A percentile compares a stretch with the other conserved stretches of the same genome.
Conservation (phyloP, 352 stramenopile genomes). For the Blastocystis sp. region DNA sequence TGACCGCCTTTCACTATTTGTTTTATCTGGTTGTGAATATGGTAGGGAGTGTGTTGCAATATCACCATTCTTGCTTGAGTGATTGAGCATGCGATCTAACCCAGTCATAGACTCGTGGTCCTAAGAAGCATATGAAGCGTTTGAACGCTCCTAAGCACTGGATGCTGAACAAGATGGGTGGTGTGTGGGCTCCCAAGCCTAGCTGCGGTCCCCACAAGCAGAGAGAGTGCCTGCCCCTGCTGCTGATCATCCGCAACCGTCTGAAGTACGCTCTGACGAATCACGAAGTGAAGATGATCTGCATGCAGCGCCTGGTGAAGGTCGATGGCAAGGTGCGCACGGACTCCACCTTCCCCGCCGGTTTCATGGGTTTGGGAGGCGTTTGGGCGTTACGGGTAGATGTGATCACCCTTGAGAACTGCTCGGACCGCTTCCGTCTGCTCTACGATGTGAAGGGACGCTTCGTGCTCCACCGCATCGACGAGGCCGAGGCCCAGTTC, state of each 20-base stretch:
- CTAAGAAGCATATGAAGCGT: conserved; percentile 89
- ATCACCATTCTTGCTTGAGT: background rate
- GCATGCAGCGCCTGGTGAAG: no score
- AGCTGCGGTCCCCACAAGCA: no score
- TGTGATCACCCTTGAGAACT: no score
- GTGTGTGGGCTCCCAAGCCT: no score
- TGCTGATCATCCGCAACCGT: no score
- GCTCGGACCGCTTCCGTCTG: no score
- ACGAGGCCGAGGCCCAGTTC: conserved; percentile 74
- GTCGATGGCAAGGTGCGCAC: no score
- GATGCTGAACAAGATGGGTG: conserved; percentile 71
- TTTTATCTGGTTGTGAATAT: background rate
- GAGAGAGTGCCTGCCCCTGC: no score
- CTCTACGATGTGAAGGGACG: no score
- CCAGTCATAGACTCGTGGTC: conserved; percentile 77
- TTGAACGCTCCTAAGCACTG: conserved; percentile 86
- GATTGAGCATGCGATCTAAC: background rate
- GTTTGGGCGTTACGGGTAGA: conserved; percentile 74
- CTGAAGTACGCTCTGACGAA: no score
- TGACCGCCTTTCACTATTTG: background rate
- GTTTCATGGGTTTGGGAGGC: conserved; percentile 92
- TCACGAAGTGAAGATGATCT: no score
- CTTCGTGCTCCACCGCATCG: no score
- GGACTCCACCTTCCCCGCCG: conserved; percentile 71
- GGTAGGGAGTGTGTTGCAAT: background rate